Evolutionary conservation across 441 rosid genomes (phyloP).

Genomic region (Adansonia rubrostipa): DNA sequence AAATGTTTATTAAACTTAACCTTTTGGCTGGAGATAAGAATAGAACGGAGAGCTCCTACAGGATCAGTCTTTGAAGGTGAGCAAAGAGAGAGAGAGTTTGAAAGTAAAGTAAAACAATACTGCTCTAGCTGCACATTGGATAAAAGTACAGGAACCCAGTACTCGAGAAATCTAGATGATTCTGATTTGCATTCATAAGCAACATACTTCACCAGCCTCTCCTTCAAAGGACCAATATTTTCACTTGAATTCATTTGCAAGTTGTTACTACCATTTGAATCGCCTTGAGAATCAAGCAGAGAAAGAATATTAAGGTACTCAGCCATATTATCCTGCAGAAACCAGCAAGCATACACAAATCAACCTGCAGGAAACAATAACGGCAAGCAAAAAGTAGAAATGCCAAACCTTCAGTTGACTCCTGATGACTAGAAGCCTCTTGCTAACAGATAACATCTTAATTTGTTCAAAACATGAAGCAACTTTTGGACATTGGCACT

Average conservation of each 20-base stretch:
- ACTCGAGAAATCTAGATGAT: conserved; percentile 67
- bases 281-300: conserved; percentile 40
- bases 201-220: conserved; percentile 43
- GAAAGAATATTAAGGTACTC: conserved; percentile 42
- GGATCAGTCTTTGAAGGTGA: conserved; percentile 61
- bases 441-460: conserved; percentile 43
- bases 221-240: conserved; percentile 44
- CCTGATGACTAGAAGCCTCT: conserved; percentile 54
- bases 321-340: conserved; percentile 47
- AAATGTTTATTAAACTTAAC: conserved; percentile 43
- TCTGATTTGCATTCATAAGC: conserved; percentile 47
- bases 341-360: conserved; percentile 24
- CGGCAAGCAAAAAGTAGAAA: conserved; percentile 7
- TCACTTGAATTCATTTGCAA: conserved; percentile 35
- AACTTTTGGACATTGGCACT: conserved; percentile 44
- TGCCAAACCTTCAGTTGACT: conserved; percentile 58
- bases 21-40: conserved; percentile 68
- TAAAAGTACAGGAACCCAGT: conserved; percentile 89
- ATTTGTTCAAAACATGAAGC: conserved; percentile 42
- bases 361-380: conserved; percentile 21
- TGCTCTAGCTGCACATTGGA: conserved; percentile 88
- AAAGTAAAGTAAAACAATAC: conserved; percentile 75
- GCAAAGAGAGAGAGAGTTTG: conserved; percentile 59
- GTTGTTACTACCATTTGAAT: conserved; percentile 25
- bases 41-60: conserved; percentile 64